Conservation (phyloP, 495 filamentous ascomycete genomes). For the Aspergillus conjunctus region DNA sequence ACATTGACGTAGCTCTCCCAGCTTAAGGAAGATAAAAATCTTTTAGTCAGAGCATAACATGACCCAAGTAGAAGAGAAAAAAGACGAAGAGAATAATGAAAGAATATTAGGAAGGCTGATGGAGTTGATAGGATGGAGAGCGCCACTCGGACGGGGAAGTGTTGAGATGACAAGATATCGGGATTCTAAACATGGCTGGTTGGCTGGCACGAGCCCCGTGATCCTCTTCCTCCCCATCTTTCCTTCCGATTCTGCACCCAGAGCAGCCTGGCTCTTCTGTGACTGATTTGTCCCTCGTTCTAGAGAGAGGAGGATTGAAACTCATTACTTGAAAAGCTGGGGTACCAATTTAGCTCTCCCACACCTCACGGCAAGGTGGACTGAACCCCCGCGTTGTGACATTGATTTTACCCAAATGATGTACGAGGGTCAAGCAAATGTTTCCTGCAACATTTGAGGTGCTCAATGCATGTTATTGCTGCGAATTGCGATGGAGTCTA, state of each 20-base stretch:
- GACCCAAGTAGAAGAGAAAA: not conserved
- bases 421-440: not conserved
- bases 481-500: slow-evolving; percentile 13
- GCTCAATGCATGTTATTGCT: not conserved
- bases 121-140: slow-evolving; percentile 16
- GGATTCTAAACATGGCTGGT: not conserved
- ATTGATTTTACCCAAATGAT: slow-evolving; percentile 35
- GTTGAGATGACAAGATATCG: slow-evolving; percentile 14
- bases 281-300: not conserved
- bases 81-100: not conserved
- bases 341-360: not conserved
- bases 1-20: not conserved
- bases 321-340: not conserved
- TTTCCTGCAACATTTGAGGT: not conserved
- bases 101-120: not conserved
- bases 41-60: not conserved
- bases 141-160: slow-evolving; percentile 16
- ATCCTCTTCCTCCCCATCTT: slow-evolving; percentile 2
- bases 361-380: not conserved
- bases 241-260: slow-evolving; percentile 1
- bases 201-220: slow-evolving; percentile 19
- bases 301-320: not conserved
- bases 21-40: not conserved
- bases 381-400: slow-evolving; percentile 43
- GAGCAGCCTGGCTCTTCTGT: not conserved